Conservation (phyloP, 441 rosid species). For the Pelargonium citronellum region DNA sequence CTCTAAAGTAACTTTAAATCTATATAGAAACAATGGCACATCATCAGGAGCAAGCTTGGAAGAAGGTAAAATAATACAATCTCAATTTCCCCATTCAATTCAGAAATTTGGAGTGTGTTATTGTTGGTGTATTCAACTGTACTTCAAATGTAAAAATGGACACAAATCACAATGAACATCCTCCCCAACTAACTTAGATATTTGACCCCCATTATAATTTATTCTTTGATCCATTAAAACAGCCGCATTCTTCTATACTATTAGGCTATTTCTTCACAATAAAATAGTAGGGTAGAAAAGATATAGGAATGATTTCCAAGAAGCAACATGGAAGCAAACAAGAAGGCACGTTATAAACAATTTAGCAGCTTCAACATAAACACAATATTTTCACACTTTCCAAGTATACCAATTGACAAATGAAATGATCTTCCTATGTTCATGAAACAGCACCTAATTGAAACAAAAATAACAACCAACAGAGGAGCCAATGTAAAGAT, state of each 20-base stretch:
- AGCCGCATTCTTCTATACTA: neutral
- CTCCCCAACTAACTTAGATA: neutral
- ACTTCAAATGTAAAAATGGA: no score
- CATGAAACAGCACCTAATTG: neutral
- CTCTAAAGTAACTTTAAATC: neutral
- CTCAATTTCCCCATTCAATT: no score
- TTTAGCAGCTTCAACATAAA: neutral
- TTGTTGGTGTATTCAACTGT: no score
- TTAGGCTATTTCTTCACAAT: neutral
- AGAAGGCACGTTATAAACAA: neutral
- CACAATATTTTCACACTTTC: no score
- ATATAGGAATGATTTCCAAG: neutral
- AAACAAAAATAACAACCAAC: neutral
- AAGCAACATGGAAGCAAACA: neutral
- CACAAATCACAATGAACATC: no score
- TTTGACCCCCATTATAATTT: neutral
- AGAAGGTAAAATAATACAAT: no score
- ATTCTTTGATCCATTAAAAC: neutral
- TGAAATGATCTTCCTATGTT: no score
- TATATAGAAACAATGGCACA: neutral
- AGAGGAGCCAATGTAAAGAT: conserved; percentile 4
- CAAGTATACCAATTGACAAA: no score
- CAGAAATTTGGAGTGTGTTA: no score
- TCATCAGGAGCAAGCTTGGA: neutral
- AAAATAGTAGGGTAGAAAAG: neutral